Evolutionary conservation across 805 yeast genomes (phyloP).

Genomic region (Hyphopichia homilentoma): DNA sequence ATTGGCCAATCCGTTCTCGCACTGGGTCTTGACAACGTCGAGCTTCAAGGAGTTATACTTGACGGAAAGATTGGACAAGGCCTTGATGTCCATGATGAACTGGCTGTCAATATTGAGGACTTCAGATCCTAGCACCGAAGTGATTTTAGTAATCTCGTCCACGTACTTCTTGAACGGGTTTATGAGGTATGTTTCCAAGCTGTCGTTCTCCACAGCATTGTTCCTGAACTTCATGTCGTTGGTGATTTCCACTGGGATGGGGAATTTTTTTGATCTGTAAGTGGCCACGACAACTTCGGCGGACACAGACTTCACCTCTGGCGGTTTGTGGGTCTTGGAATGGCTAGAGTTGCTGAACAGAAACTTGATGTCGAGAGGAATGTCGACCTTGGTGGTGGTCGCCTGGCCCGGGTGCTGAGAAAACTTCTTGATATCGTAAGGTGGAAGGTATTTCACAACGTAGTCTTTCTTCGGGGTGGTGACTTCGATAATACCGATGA

Average conservation of each 20-base stretch:
- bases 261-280: constrained; percentile 24
- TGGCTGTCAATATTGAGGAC: constrained; percentile 14
- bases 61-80: constrained; percentile 19
- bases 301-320: constrained; percentile 17
- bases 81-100: constrained; percentile 23
- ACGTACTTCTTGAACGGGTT: constrained; percentile 18
- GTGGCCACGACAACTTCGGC: constrained; percentile 32
- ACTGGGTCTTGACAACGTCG: constrained; percentile 7
- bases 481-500: constrained; percentile 18
- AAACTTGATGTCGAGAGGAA: constrained; percentile 21
- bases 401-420: constrained; percentile 1
- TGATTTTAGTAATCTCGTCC: constrained; percentile 12
- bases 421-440: constrained; percentile 12
- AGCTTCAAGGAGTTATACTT: constrained; percentile 17
- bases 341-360: constrained; percentile 2
- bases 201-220: constrained; percentile 9
- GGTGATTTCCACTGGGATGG: constrained; percentile 36
- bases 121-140: constrained; percentile 13
- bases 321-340: constrained; percentile 11
- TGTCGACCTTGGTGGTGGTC: constrained; percentile 11
- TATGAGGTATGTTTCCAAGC: constrained; percentile 16
- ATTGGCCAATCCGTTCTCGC: not conserved
- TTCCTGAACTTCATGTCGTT: constrained; percentile 32
- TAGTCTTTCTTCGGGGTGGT: constrained; percentile 16
- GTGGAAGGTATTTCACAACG: constrained; percentile 19